Evolutionary conservation across 257 asterid species (phyloP).

Genomic region (Solanum chaucha): DNA sequence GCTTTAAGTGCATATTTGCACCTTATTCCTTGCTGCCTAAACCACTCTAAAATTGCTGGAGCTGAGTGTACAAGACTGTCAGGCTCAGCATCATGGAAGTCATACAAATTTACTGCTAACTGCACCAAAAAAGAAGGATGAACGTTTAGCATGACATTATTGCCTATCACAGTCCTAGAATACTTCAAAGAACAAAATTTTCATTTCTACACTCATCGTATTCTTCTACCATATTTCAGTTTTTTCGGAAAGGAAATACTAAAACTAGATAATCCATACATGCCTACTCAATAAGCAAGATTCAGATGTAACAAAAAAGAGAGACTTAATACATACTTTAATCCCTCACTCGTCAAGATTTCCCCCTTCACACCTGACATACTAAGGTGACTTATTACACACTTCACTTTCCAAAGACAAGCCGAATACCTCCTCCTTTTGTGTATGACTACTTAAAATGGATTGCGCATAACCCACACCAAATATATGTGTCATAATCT

Average conservation of each 20-base stretch:
- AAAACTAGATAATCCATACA: not conserved
- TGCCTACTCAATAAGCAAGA: not conserved
- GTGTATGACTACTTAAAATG: not conserved
- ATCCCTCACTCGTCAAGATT: not conserved
- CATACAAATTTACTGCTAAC: slow-evolving; percentile 48
- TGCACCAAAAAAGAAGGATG: slow-evolving; percentile 19
- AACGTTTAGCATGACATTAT: not conserved
- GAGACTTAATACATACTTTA: not conserved
- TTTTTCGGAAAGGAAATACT: not conserved
- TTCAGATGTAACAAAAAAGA: not conserved
- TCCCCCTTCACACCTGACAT: not conserved
- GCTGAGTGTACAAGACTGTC: slow-evolving; percentile 63
- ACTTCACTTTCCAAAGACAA: not conserved
- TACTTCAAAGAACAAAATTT: not conserved
- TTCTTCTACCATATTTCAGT: not conserved
- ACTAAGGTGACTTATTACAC: not conserved
- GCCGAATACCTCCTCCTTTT: not conserved
- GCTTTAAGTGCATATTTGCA: slow-evolving; percentile 55
- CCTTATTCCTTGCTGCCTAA: slow-evolving; percentile 28
- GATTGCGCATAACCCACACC: not conserved
- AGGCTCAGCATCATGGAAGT: slow-evolving; percentile 53
- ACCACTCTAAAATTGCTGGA: slow-evolving; percentile 43
- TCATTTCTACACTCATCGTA: not conserved
- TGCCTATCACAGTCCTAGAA: not conserved
- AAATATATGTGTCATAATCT: not conserved